Evolutionary conservation across 306 rosid species (phyloP), one percentile per base, ranked within the genome.

Genomic region (Quercus engelmannii): DNA sequence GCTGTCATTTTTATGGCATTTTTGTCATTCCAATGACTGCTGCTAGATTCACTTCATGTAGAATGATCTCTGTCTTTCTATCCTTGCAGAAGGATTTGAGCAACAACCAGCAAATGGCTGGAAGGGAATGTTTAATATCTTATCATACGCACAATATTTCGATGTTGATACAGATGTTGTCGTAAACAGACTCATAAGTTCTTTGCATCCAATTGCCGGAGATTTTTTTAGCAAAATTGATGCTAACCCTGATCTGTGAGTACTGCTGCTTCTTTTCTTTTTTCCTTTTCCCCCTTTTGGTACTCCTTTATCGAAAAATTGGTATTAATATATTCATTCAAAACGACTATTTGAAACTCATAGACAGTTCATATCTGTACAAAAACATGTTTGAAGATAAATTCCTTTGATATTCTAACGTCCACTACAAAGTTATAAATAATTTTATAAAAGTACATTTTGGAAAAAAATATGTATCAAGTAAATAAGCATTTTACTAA

Each of bases 181-280:
- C 82, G 1, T 91, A 69, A 88, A 85, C 89, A 90, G 99, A 87
- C 73, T 96, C 83, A 90, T 90, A 63, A 88, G 92, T 86, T 90
- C 99, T 71, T 76, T 96, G 76, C 78, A 91, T 87, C 99, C 99
- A 38, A 82, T 81, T 80, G 86, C 84, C 73, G 92, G 96, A 70
- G 99, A 96, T 79, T 96, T 96, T 82, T 85, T 90, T 77, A 86
- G 83, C 94, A 96, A 90, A 85, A 93, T 96, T 76, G 97, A 93
- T 79, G 98, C 98, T 61, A 96, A 93, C 80, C 99, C 99, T 77
- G 99, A 96, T 79, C 84, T 96, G 99, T 96, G 81, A 83, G 99
- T 90, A 71, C 80, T 82, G 73, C 41, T 19, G 71, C 73, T 12
- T 70, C 69, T 63, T 75, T 43, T 23, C 55, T 8, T 41, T 38